Conservation (phyloP, 139 green algal genomes). For the Chlorella ohadii region DNA sequence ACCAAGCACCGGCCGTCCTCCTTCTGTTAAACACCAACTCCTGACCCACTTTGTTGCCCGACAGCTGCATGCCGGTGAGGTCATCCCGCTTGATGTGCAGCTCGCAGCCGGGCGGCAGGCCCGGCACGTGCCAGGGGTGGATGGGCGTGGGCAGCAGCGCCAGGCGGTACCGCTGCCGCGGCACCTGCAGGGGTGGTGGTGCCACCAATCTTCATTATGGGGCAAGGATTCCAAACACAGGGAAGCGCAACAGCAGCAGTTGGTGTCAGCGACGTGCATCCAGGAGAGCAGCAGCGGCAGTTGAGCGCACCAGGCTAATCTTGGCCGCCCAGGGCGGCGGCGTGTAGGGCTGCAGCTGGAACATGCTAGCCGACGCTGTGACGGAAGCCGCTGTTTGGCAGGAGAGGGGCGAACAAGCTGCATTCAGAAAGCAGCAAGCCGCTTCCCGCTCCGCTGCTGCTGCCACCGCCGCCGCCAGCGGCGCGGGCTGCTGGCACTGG, state of each 20-base stretch:
- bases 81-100: constrained; percentile 95
- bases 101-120: constrained; percentile 72
- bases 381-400: background rate
- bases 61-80: constrained; percentile 90
- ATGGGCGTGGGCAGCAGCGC: constrained; percentile 54
- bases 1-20: too few relatives aligned
- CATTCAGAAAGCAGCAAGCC: too few relatives aligned
- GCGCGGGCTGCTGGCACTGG: too few relatives aligned
- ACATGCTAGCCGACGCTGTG: background rate
- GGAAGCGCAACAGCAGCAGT: too few relatives aligned
- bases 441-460: background rate
- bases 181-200: constrained; percentile 27
- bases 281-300: too few relatives aligned
- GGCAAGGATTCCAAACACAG: too few relatives aligned
- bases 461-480: too few relatives aligned
- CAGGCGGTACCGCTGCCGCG: constrained; percentile 44
- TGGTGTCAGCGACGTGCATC: too few relatives aligned
- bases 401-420: background rate
- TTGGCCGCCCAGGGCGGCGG: constrained; percentile 21
- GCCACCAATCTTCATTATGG: too few relatives aligned
- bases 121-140: constrained; percentile 80
- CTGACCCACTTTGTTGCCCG: constrained; percentile 87
- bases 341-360: constrained; percentile 15
- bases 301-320: background rate
- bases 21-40: too few relatives aligned